Evolutionary conservation across 2,329 filamentous ascomycete species (phyloP), one percentile per base, ranked within the genome.

Genomic region (Penicillium sp.): DNA sequence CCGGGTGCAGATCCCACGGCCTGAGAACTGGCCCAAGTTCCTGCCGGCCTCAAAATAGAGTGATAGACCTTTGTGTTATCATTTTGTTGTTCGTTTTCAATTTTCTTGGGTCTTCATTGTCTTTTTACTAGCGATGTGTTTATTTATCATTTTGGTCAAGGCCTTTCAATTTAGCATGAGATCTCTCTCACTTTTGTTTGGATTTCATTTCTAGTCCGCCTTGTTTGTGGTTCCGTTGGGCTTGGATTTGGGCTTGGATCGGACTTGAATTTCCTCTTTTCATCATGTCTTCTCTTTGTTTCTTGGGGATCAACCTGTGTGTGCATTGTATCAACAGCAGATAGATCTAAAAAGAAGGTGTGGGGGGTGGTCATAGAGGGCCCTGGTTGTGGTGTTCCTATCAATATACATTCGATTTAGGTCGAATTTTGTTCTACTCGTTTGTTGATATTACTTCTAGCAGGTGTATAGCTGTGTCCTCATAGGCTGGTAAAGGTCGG

Each of bases 1-100:
- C 58, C 84, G 86, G 63, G 77, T 89, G 56, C 85, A 83, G 74
- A 69, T 89, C 48, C 80, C 80, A 32, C 66, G 73, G 32, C 67
- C 71, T 34, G 68, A 71, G 47, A 66, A 65, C 30, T 76, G 73
- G 71, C 70, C 72, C 44, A 73, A 71, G 57, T 63, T 74, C 44
- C 58, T 74, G 23, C 67, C 67, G 53, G 50, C 55, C 18, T 54
- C 67, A 29, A 68, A 70, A 69, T n/a, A n/a, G 62, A 67, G 59
- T 61, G 29, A 29, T 32, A 19, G n/a, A 9, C 32, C 39, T 16
- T 29, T 48, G 45, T 39, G 44, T 50, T 45, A 32, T 60, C 32
- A 51, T 41, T 59, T 14, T 55, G 51, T 19, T 7, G 5, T 48
- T 40, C 35, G 23, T 40, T 30, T 34, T 55, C 41, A 44, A 13